Conservation (phyloP, 441 rosid species). For the Isatis lusitanica region DNA sequence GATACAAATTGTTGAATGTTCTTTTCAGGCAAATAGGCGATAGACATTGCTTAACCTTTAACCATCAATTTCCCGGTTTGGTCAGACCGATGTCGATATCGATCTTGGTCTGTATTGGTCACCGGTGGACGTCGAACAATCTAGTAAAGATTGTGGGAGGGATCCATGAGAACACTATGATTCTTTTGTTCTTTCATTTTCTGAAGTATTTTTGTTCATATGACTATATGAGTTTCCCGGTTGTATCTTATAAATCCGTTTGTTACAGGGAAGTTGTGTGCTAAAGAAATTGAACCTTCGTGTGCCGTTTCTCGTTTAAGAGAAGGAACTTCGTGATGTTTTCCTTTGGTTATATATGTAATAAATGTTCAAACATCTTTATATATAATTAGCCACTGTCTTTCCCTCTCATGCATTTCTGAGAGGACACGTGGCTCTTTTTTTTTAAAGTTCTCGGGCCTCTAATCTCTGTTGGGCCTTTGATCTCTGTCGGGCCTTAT, state of each 20-base stretch:
- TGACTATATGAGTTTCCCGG: neutral
- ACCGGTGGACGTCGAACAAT: neutral
- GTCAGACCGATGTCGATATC: neutral
- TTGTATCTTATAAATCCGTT: neutral
- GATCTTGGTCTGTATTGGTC: neutral
- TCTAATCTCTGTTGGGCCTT: too few relatives aligned
- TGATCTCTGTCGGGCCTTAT: too few relatives aligned
- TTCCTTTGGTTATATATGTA: neutral
- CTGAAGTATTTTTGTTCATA: neutral
- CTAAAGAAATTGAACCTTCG: neutral
- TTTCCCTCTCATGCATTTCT: too few relatives aligned
- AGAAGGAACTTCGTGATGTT: slow-evolving; percentile 1
- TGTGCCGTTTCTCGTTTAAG: neutral
- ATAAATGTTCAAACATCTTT: neutral
- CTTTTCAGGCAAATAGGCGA: slow-evolving; percentile 34
- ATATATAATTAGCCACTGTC: too few relatives aligned
- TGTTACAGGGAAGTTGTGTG: neutral
- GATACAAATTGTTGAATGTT: slow-evolving; percentile 13
- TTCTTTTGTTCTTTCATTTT: slow-evolving; percentile 23
- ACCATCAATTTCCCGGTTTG: slow-evolving; percentile 1
- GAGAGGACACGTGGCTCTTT: too few relatives aligned
- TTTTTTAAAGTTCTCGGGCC: too few relatives aligned
- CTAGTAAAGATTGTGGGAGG: neutral
- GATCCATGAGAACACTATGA: slow-evolving; percentile 13
- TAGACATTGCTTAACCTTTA: slow-evolving; percentile 19